phyloP scores from a whole-genome alignment of 352 stramenopile species.

The Peronospora destructor region DNA sequence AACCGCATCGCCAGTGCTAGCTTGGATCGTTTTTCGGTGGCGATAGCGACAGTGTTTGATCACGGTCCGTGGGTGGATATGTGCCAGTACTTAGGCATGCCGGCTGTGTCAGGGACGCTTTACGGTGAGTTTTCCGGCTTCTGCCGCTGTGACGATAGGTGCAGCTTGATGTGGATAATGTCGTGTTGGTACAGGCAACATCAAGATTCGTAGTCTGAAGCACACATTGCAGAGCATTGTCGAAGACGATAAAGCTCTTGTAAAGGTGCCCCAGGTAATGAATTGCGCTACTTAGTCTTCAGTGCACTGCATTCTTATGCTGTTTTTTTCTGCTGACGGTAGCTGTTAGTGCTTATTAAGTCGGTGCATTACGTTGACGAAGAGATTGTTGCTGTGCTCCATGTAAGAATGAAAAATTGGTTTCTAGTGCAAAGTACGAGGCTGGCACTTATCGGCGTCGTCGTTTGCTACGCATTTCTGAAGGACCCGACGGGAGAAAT shows the following conservation, averaged over 20 bases:
- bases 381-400: constrained; percentile 69
- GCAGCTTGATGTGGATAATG: neutral
- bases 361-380: constrained; percentile 78
- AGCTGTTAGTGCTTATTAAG: constrained; percentile 74
- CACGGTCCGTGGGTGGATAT: constrained; percentile 78
- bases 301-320: neutral
- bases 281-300: neutral
- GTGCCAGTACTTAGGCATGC: constrained; percentile 52
- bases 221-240: constrained; percentile 52
- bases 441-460: neutral
- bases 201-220: constrained; percentile 60
- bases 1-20: constrained; percentile 37
- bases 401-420: constrained; percentile 29
- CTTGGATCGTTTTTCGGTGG: constrained; percentile 35
- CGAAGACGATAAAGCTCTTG: constrained; percentile 52
- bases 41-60: constrained; percentile 70
- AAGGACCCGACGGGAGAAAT: constrained; percentile 74
- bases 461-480: neutral
- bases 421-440: neutral
- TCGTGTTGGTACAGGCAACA: constrained; percentile 31
- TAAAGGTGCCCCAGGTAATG: constrained; percentile 47
- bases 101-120: constrained; percentile 37
- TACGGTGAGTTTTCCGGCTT: constrained; percentile 39
- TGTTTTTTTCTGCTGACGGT: neutral
- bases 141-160: neutral